These are phyloP conservation scores for Cruciata laevipes DNA, from an alignment of 257 asterid species.

Conservation along the genomic window DNA sequence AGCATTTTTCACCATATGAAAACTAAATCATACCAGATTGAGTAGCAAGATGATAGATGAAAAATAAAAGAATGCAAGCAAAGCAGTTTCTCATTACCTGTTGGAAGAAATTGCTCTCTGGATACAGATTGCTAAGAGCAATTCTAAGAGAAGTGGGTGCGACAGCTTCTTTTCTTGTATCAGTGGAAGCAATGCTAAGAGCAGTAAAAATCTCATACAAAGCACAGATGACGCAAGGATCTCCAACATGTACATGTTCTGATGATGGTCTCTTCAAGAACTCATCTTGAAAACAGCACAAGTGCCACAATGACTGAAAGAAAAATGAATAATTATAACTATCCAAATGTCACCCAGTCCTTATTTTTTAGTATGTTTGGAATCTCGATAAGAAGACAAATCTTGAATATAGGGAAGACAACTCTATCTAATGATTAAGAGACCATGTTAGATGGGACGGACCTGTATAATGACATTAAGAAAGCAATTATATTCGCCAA, in stretches of 20 bases:
- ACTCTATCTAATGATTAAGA: not conserved
- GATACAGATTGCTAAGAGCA: slow-evolving; percentile 88
- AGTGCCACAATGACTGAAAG: slow-evolving; percentile 86
- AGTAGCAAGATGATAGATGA: not conserved
- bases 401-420: not conserved
- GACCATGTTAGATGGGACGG: slow-evolving; percentile 18
- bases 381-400: not conserved
- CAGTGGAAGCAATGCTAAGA: slow-evolving; percentile 47
- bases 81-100: slow-evolving; percentile 41
- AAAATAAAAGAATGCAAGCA: slow-evolving; percentile 8
- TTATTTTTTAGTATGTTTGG: too few species aligned
- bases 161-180: slow-evolving; percentile 56
- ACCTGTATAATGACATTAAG: slow-evolving; percentile 99
- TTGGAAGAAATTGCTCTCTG: slow-evolving; percentile 87
- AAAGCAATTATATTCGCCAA: slow-evolving; percentile 96
- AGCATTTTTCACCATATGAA: not conserved
- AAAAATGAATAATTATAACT: not conserved
- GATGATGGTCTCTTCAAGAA: slow-evolving; percentile 60
- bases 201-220: slow-evolving; percentile 71
- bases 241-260: slow-evolving; percentile 82
- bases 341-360: not conserved
- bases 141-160: slow-evolving; percentile 84
- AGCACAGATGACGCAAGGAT: slow-evolving; percentile 92
- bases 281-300: slow-evolving; percentile 73
- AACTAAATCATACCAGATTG: slow-evolving; percentile 1